These are phyloP conservation scores for Psidium friedrichsthalianum DNA, from an alignment of 345 rosid genomes.

Conservation along the genomic window DNA sequence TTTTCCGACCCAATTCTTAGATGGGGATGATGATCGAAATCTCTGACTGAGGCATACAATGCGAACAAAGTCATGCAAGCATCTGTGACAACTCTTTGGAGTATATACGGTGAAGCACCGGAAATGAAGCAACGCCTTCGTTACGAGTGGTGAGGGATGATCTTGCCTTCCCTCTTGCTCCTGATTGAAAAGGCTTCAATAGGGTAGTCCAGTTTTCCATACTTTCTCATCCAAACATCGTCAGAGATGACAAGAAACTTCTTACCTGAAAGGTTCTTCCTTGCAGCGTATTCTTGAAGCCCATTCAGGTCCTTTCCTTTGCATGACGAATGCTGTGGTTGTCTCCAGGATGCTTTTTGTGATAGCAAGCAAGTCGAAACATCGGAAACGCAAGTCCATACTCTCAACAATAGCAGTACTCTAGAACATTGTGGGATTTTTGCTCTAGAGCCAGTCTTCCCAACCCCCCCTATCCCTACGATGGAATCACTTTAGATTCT, in stretches of 20 bases:
- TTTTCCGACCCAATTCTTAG: background rate
- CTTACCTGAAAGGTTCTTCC: background rate
- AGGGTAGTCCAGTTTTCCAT: slow-evolving; percentile 5
- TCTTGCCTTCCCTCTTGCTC: slow-evolving; percentile 11
- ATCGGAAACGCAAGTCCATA: slow-evolving; percentile 9
- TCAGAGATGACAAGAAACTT: slow-evolving; percentile 12
- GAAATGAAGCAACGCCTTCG: background rate
- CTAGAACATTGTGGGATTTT: too few relatives aligned
- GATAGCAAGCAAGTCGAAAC: slow-evolving; percentile 1
- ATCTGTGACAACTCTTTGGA: background rate
- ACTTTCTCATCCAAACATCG: too few relatives aligned
- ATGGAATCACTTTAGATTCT: too few relatives aligned
- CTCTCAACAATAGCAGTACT: too few relatives aligned
- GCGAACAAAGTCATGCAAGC: background rate
- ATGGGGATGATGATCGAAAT: background rate
- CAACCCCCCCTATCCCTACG: too few relatives aligned
- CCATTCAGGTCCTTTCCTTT: background rate
- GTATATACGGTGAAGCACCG: background rate
- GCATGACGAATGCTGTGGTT: too few relatives aligned
- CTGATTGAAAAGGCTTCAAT: background rate
- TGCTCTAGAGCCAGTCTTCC: too few relatives aligned
- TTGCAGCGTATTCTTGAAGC: too few relatives aligned
- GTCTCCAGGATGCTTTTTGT: background rate
- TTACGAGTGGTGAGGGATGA: slow-evolving; percentile 14
- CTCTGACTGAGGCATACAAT: background rate